A percentile compares a stretch with the other conserved stretches of the same genome.
Evolutionary conservation across 768 basidiomycete species (phyloP).

Genomic region (Suillus placidus): DNA sequence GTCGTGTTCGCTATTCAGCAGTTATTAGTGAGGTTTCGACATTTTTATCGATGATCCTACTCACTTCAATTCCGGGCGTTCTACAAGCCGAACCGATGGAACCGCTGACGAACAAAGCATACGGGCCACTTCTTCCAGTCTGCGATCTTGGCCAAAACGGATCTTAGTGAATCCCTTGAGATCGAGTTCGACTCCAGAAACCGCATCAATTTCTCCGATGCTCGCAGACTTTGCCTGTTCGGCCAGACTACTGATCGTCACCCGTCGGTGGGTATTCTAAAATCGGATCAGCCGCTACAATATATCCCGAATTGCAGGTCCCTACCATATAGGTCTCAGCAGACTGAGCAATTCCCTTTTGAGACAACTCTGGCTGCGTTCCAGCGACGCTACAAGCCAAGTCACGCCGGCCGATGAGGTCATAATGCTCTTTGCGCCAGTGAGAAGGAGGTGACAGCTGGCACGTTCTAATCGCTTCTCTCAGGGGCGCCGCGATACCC

Average conservation of each 20-base stretch:
- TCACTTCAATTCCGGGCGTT: slow-evolving; percentile 73
- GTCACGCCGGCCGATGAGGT: slow-evolving; percentile 35
- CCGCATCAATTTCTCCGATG: slow-evolving; percentile 55
- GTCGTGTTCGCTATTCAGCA: slow-evolving; percentile 73
- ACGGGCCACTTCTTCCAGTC: slow-evolving; percentile 88
- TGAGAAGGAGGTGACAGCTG: slow-evolving; percentile 75
- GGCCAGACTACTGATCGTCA: slow-evolving; percentile 54
- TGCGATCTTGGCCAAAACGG: slow-evolving; percentile 87
- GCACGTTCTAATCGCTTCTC: slow-evolving; percentile 84
- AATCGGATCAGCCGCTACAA: slow-evolving; percentile 2
- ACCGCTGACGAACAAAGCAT: slow-evolving; percentile 84
- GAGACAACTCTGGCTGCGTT: slow-evolving; percentile 33
- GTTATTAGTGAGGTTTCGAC: slow-evolving; percentile 2
- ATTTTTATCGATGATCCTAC: slow-evolving; percentile 25
- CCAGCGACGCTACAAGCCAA: slow-evolving; percentile 35
- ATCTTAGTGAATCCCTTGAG: slow-evolving; percentile 77
- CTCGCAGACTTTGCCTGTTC: slow-evolving; percentile 52
- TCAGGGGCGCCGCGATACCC: slow-evolving; percentile 74
- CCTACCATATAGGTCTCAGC: slow-evolving; percentile 37
- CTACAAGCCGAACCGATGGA: slow-evolving; percentile 63
- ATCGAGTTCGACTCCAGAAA: slow-evolving; percentile 74
- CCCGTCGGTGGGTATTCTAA: slow-evolving; percentile 55
- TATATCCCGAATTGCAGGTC: not conserved
- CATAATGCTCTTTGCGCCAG: slow-evolving; percentile 57
- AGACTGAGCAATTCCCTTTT: slow-evolving; percentile 33